phyloP scores from a whole-genome alignment of 164 flowering plant genomes.

The Protea cynaroides region DNA sequence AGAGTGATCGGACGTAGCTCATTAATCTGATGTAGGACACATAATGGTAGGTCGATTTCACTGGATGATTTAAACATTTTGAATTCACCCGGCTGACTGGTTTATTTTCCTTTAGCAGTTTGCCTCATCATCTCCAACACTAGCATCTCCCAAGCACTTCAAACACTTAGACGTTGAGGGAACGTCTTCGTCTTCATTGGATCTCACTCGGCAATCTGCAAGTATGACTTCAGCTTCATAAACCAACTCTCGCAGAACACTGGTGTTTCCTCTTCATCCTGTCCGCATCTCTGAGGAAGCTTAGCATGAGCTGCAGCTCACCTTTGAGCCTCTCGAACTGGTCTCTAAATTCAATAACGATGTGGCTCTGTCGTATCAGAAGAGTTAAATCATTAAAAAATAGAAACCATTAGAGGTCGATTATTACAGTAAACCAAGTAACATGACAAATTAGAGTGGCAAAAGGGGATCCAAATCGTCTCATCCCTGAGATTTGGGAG shows the following conservation, averaged over 20 bases:
- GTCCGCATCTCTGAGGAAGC: slow-evolving; percentile 39
- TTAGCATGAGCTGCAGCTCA: slow-evolving; percentile 35
- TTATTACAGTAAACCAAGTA: no score
- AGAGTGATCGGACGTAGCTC: no score
- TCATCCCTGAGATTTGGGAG: no score
- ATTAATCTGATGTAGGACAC: no score
- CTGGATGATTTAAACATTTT: no score
- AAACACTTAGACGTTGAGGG: not conserved
- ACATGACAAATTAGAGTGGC: no score
- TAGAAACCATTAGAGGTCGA: no score
- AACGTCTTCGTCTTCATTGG: not conserved
- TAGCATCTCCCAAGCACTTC: slow-evolving; percentile 26
- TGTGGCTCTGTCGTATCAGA: slow-evolving; percentile 12
- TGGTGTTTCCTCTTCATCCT: slow-evolving; percentile 32
- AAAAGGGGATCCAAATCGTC: no score
- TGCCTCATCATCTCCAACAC: slow-evolving; percentile 28
- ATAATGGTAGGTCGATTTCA: no score
- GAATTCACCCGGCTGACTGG: no score
- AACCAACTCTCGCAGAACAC: slow-evolving; percentile 29
- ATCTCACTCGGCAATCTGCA: slow-evolving; percentile 31
- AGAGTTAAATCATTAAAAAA: no score
- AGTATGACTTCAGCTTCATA: slow-evolving; percentile 42
- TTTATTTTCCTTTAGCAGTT: slow-evolving; percentile 34
- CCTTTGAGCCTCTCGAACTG: slow-evolving; percentile 23
- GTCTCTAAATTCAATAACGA: slow-evolving; percentile 21